Evolutionary conservation across 208 protist species (phyloP).

Genomic region (Leptomonas pyrrhocoris): DNA sequence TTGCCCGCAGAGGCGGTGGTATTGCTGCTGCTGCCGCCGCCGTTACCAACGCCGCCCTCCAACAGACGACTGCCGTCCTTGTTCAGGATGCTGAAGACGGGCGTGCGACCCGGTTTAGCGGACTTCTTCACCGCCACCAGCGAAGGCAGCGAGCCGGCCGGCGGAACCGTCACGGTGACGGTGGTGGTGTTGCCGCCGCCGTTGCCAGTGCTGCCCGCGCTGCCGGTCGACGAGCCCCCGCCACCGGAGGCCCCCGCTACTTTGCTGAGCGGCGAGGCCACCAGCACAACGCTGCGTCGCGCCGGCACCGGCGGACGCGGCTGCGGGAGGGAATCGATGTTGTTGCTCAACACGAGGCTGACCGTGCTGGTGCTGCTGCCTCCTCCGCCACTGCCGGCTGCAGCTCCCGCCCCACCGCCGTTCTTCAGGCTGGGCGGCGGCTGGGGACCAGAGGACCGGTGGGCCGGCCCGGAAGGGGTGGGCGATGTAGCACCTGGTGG

Average conservation of each 20-base stretch:
- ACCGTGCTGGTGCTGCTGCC: not conserved
- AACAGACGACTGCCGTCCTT: slow-evolving; percentile 37
- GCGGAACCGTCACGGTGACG: too few relatives aligned
- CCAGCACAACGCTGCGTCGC: slow-evolving; percentile 24
- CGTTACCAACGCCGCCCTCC: slow-evolving; percentile 11
- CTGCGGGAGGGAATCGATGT: not conserved
- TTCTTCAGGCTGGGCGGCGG: not conserved
- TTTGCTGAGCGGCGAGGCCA: slow-evolving; percentile 25
- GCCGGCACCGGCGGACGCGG: slow-evolving; percentile 3
- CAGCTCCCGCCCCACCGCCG: not conserved
- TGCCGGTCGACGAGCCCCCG: slow-evolving; percentile 8
- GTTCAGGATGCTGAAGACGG: slow-evolving; percentile 57
- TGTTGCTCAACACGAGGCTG: not conserved
- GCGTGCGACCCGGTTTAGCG: slow-evolving; percentile 30
- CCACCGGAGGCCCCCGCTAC: not conserved
- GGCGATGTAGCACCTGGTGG: not conserved
- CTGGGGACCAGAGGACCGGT: slow-evolving; percentile 1
- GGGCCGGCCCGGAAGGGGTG: not conserved
- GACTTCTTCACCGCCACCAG: slow-evolving; percentile 28
- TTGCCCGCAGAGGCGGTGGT: not conserved
- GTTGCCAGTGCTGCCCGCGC: not conserved
- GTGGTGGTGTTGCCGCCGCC: not conserved
- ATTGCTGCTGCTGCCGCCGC: slow-evolving; percentile 4
- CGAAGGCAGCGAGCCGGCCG: slow-evolving; percentile 23
- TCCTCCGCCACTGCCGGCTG: not conserved